These are phyloP conservation scores for Allium fistulosum DNA, from an alignment of 106 monocot genomes.

Conservation along the genomic window DNA sequence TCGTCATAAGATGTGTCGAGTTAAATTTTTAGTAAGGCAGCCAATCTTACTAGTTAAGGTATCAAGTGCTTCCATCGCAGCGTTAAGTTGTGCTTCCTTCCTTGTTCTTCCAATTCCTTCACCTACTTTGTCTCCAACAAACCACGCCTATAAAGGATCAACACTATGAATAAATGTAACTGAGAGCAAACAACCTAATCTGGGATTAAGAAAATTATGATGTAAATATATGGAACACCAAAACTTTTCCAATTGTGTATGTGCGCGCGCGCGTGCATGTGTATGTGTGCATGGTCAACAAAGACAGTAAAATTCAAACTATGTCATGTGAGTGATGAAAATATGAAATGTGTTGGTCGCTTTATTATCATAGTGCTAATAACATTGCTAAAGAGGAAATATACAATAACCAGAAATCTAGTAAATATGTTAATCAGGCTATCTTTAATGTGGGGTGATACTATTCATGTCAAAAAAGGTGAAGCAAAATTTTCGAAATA, in stretches of 20 bases:
- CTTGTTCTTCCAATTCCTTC: conserved; percentile 84
- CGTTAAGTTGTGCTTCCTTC: conserved; percentile 71
- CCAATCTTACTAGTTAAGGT: conserved; percentile 61
- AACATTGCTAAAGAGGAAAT: background rate
- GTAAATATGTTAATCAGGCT: background rate
- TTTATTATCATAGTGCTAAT: background rate
- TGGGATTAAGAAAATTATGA: background rate
- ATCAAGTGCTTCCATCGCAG: conserved; percentile 52
- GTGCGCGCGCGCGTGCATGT: background rate
- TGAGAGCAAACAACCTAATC: background rate
- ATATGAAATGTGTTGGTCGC: background rate
- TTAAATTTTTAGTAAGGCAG: background rate
- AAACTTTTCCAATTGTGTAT: background rate
- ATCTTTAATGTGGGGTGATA: too few species aligned
- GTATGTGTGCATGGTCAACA: background rate
- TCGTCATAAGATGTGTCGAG: background rate
- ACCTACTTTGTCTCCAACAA: conserved; percentile 88
- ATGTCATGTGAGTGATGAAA: too few species aligned
- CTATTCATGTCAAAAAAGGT: too few species aligned
- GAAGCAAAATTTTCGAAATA: background rate
- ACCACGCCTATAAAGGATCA: conserved; percentile 51
- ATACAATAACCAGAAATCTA: background rate
- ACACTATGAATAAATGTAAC: conserved; percentile 1
- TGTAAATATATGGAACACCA: background rate
- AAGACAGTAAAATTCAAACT: background rate